Percentiles rank a stretch among this genome's conserved stretches.
phyloP scores from a whole-genome alignment of 2,329 filamentous ascomycete species.

The Endocalyx cinctus region DNA sequence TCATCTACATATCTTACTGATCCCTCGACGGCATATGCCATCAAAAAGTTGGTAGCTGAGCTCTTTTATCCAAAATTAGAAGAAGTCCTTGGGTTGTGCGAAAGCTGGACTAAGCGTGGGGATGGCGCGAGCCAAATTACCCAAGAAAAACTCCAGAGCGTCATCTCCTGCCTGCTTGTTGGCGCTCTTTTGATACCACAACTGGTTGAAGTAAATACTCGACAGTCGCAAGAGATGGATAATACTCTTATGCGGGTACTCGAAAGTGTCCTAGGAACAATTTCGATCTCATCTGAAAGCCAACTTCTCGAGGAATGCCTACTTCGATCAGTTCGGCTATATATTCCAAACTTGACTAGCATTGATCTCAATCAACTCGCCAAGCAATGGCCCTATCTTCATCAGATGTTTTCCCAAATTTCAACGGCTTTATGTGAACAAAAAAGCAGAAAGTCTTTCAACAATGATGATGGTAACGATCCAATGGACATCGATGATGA shows the following conservation, averaged over 20 bases:
- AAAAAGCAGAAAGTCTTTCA: conserved; percentile 25
- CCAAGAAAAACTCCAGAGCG: conserved; percentile 47
- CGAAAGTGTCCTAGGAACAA: conserved; percentile 35
- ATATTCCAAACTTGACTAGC: conserved; percentile 41
- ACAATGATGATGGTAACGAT: conserved; percentile 15
- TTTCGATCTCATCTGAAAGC: conserved; percentile 41
- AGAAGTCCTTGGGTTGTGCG: conserved; percentile 42
- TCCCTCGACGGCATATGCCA: conserved; percentile 35
- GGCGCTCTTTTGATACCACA: conserved; percentile 43
- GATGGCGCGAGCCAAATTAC: conserved; percentile 48
- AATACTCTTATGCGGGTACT: conserved; percentile 35
- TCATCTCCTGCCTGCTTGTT: conserved; percentile 44
- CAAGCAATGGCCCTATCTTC: conserved; percentile 34
- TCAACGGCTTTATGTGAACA: conserved; percentile 29
- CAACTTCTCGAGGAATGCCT: conserved; percentile 41
- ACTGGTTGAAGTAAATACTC: conserved; percentile 41
- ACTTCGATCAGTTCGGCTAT: conserved; percentile 39
- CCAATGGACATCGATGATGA: conserved; percentile 51
- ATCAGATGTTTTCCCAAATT: conserved; percentile 39
- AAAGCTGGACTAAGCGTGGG: conserved; percentile 40
- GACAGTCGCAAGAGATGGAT: conserved; percentile 46
- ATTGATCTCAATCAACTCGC: conserved; percentile 33
- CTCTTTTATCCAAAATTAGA: conserved; percentile 49
- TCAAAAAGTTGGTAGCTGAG: conserved; percentile 49
- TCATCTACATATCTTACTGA: conserved; percentile 23